Percentiles rank a stretch among this genome's conserved stretches.
These are phyloP conservation scores for Arabis hirsuta DNA, from an alignment of 345 rosid genomes.

Conservation along the genomic window DNA sequence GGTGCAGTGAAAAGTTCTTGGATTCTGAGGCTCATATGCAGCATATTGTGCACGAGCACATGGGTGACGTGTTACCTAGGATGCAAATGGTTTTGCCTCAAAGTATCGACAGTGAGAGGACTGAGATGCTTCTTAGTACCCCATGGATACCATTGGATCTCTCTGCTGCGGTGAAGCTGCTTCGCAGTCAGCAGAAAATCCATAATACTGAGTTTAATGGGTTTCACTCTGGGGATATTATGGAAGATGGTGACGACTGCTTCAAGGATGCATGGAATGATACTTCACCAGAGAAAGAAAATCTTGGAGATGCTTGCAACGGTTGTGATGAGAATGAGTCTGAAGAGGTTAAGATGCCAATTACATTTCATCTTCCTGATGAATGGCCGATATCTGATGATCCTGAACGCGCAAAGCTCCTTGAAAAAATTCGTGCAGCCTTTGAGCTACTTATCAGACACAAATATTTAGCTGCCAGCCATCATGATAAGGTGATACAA, in stretches of 20 bases:
- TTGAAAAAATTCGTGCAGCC: conserved; percentile 65
- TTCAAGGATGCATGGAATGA: conserved; percentile 82
- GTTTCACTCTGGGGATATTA: conserved; percentile 46
- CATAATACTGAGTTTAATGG: conserved; percentile 51
- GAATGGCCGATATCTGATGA: conserved; percentile 82
- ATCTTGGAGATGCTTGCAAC: conserved; percentile 48
- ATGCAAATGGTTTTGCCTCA: conserved; percentile 83
- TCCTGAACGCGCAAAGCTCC: conserved; percentile 75
- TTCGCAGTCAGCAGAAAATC: conserved; percentile 52
- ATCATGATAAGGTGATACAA: conserved; percentile 75
- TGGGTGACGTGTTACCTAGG: conserved; percentile 72
- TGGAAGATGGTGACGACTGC: conserved; percentile 63
- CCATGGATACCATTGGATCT: conserved; percentile 92
- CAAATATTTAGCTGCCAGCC: conserved; percentile 82
- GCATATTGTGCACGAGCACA: conserved; percentile 78
- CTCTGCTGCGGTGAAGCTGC: conserved; percentile 63
- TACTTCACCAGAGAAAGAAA: conserved; percentile 70
- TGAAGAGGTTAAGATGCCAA: conserved; percentile 47
- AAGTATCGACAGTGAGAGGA: conserved; percentile 65
- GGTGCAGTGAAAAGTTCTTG: conserved; percentile 63
- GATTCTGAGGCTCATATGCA: conserved; percentile 76
- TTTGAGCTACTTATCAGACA: conserved; percentile 76
- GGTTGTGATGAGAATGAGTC: conserved; percentile 50
- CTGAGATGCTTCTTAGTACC: conserved; percentile 68
- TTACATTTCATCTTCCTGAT: conserved; percentile 48